phyloP scores from a whole-genome alignment of 2,329 filamentous ascomycete species.

The Hansfordia pulvinata region DNA sequence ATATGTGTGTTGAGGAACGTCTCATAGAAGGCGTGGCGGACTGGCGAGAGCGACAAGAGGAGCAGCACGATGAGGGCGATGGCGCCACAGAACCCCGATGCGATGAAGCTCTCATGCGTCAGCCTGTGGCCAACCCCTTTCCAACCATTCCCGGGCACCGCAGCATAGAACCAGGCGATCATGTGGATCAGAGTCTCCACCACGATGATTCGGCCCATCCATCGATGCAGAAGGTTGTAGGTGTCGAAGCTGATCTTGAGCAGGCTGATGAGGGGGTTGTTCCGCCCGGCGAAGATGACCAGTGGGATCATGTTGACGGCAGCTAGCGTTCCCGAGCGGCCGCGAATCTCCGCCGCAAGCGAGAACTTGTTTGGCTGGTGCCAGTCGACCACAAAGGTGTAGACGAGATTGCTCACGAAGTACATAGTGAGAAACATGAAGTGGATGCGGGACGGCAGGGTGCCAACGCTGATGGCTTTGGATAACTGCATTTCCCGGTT shows the following conservation, averaged over 20 bases:
- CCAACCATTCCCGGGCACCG: slow-evolving; percentile 51
- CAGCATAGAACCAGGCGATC: slow-evolving; percentile 60
- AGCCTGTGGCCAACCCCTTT: slow-evolving; percentile 40
- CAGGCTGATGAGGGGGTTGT: slow-evolving; percentile 77
- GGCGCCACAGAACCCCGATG: slow-evolving; percentile 47
- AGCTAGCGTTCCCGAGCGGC: slow-evolving; percentile 71
- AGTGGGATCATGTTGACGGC: slow-evolving; percentile 87
- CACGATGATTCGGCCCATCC: slow-evolving; percentile 65
- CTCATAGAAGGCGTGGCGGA: slow-evolving; percentile 94
- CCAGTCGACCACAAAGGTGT: slow-evolving; percentile 51
- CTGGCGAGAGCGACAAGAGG: slow-evolving; percentile 58
- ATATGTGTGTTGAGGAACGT: slow-evolving; percentile 87
- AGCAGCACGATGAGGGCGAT: slow-evolving; percentile 51
- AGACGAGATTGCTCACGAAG: slow-evolving; percentile 44
- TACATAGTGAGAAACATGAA: slow-evolving; percentile 41
- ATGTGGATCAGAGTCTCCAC: slow-evolving; percentile 59
- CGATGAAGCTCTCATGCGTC: slow-evolving; percentile 46
- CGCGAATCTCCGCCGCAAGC: slow-evolving; percentile 70
- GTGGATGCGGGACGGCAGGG: slow-evolving; percentile 52
- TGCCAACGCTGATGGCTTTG: slow-evolving; percentile 40
- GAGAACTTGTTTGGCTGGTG: slow-evolving; percentile 41
- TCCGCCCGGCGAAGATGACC: slow-evolving; percentile 76
- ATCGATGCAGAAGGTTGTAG: slow-evolving; percentile 82
- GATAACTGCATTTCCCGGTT: slow-evolving; percentile 53
- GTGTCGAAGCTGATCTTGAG: slow-evolving; percentile 89